Evolutionary conservation across 768 basidiomycete genomes (phyloP).

Genomic region (Cystobasidium onofrii): DNA sequence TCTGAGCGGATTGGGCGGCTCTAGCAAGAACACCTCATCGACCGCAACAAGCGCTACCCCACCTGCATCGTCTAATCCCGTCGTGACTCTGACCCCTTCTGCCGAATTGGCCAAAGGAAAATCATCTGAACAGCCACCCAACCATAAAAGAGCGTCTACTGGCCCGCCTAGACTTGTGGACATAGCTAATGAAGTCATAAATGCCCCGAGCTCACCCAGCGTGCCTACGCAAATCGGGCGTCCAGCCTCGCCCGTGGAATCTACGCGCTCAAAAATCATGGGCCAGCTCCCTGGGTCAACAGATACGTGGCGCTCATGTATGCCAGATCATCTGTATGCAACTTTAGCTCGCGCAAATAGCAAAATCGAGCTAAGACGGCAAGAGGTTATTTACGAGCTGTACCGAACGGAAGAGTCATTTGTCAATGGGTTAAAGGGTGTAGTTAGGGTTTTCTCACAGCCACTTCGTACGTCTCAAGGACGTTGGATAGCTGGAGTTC

Average conservation of each 20-base stretch:
- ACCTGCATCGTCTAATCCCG: no score
- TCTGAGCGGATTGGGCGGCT: not conserved
- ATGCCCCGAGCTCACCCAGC: not conserved
- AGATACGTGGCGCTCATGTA: slow-evolving; percentile 46
- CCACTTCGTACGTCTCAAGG: slow-evolving; percentile 67
- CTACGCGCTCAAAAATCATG: not conserved
- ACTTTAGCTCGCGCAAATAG: slow-evolving; percentile 49
- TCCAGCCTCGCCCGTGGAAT: not conserved
- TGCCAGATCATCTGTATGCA: slow-evolving; percentile 46
- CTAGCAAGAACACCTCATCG: not conserved
- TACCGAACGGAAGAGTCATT: slow-evolving; percentile 62
- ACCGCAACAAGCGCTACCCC: no score
- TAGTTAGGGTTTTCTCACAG: slow-evolving; percentile 64
- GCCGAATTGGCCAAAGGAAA: not conserved
- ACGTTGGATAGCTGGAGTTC: slow-evolving; percentile 72
- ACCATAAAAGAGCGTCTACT: slow-evolving; percentile 12
- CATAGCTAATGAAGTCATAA: slow-evolving; percentile 14
- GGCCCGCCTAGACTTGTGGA: slow-evolving; percentile 8
- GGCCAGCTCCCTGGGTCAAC: not conserved
- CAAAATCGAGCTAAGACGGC: slow-evolving; percentile 55
- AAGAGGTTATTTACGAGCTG: slow-evolving; percentile 63
- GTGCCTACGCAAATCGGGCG: no score
- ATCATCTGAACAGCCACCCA: not conserved
- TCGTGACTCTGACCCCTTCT: not conserved
- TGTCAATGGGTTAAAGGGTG: slow-evolving; percentile 58